These are phyloP conservation scores for Dinochytrium kinnereticum DNA, from an alignment of 371 early-diverging fungal species.

Conservation along the genomic window DNA sequence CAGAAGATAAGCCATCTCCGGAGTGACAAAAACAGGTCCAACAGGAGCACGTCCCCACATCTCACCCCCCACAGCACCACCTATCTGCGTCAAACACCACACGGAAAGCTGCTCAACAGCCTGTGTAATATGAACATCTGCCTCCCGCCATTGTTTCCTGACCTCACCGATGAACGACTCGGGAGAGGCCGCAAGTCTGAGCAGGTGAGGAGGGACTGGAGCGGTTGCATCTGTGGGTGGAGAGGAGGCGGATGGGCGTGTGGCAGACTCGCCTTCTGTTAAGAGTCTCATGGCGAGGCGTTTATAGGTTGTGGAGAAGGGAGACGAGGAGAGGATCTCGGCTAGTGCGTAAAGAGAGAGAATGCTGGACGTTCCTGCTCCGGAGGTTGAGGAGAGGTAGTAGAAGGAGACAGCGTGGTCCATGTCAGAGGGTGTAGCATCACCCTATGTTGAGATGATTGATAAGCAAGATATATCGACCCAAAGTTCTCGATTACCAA, in stretches of 20 bases:
- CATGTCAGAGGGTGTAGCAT: not conserved
- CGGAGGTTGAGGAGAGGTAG: not conserved
- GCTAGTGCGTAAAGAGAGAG: not conserved
- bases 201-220: too few species aligned
- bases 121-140: too few species aligned
- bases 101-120: too few species aligned
- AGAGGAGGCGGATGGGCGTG: too few species aligned
- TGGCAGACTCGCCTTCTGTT: not conserved
- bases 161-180: too few species aligned
- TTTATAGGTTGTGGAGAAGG: not conserved
- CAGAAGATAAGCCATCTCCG: not conserved
- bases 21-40: not conserved
- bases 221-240: too few species aligned
- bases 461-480: not conserved
- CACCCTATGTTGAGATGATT: not conserved
- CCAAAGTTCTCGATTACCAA: too few species aligned
- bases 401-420: not conserved
- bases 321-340: not conserved
- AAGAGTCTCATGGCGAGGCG: not conserved
- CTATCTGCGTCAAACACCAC: too few species aligned
- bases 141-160: too few species aligned
- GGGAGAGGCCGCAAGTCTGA: too few species aligned
- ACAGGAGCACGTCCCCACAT: too few species aligned
- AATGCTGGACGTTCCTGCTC: not conserved
- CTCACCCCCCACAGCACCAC: too few species aligned